phyloP scores from a whole-genome alignment of 2,329 filamentous ascomycete species.

The Passalora sequoiae region DNA sequence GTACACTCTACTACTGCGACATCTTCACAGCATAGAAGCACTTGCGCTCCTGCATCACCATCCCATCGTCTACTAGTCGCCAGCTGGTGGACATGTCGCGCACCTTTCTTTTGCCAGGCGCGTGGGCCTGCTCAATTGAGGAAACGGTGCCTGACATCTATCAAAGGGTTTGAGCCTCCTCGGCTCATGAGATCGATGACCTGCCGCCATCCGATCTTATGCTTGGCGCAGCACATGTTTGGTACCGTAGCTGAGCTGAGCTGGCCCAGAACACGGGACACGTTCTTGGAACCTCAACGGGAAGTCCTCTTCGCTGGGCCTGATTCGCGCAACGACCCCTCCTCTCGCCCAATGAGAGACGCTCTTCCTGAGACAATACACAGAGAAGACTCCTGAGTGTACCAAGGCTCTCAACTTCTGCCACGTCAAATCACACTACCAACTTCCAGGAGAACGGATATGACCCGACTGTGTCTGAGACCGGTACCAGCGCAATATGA shows the following conservation, averaged over 20 bases:
- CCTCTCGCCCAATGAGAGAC: not conserved
- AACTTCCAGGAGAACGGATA: not conserved
- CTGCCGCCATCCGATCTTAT: not conserved
- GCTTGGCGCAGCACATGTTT: too few relatives aligned
- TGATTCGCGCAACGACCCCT: too few relatives aligned
- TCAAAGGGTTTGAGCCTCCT: too few relatives aligned
- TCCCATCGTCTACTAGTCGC: too few relatives aligned
- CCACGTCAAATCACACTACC: not conserved
- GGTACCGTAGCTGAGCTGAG: too few relatives aligned
- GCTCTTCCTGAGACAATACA: not conserved
- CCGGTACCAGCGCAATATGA: not conserved
- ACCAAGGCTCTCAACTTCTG: not conserved
- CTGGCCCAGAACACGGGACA: not conserved
- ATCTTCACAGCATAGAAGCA: too few relatives aligned
- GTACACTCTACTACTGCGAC: too few relatives aligned
- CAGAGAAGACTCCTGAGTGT: not conserved
- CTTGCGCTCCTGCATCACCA: too few relatives aligned
- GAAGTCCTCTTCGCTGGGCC: not conserved
- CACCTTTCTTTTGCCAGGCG: too few relatives aligned
- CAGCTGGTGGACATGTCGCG: too few relatives aligned
- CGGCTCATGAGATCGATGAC: too few relatives aligned
- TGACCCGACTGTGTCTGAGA: not conserved
- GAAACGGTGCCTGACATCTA: not conserved
- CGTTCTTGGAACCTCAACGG: not conserved
- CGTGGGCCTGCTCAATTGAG: too few relatives aligned